Base-by-base conservation (phyloP, 495 filamentous ascomycete species). In the Xylaria cubensis region DNA sequence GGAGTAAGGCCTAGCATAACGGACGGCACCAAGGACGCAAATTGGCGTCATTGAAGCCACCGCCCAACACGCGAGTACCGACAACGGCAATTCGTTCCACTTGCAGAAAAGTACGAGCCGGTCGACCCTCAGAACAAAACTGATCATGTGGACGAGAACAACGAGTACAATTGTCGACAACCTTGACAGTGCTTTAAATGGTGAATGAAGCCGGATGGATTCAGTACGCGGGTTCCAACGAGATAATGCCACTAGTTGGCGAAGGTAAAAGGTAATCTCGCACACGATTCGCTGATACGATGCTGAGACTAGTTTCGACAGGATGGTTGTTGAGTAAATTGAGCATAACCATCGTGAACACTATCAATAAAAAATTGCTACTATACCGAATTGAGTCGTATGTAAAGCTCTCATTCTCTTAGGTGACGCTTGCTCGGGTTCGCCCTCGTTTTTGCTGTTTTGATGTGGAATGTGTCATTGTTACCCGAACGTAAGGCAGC, bases 261-360 rank as follows among this genome's bases (percentile, higher is more conserved):
- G 17, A 50, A 10, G 21, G 34, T 41, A 64, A 64, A 12, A n/a
- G 19, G 13, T 48, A 48, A 42, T 9, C 15, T 48, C 15, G 58
- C 26, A 36, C 29, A 53, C 44, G 68, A 8, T 13, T 64, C 17
- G 44, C 13, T 13, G 4, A 55, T 46, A 50, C 5, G 3, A 29
- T 68, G 51, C 19, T 19, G 32, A 50, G 51, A 34, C 34, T 7
- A 34, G 24, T 58, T 51, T 70, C 8, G 26, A 51, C 32, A 56
- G 26, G 39, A 15, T 50, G 41, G 44, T 53, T 53, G 58, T 70
- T 64, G 34, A 46, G 17, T 69, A 62, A 21, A 58, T 67, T 51
- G 66, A n/a, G 59, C 66, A 46, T n/a, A 21, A 24, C 39, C 55
- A 62, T 62, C 26, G 29, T 69, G 42, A 70, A 46, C 36, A 46